Percentiles rank a stretch among this genome's conserved stretches.
Evolutionary conservation across 345 rosid species (phyloP).

Genomic region (Ricinus communis): DNA sequence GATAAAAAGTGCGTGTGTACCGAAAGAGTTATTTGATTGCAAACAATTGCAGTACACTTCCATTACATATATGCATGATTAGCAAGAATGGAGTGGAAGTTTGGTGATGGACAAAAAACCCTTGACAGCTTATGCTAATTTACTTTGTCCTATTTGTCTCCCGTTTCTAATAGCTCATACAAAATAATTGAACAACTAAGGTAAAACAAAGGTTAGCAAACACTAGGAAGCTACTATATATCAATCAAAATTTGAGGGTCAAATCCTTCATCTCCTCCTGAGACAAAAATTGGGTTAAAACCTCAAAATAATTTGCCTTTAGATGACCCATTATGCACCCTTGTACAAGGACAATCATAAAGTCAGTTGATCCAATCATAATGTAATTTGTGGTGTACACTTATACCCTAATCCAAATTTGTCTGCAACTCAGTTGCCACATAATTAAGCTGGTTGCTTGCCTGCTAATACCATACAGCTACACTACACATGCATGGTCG

Average conservation of each 20-base stretch:
- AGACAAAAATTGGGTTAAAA: not conserved
- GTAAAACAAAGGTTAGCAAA: not conserved
- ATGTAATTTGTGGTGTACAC: constrained; percentile 20
- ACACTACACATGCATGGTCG: constrained; percentile 19
- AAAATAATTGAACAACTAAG: constrained; percentile 1
- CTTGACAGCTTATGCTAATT: no score
- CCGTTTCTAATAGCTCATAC: no score
- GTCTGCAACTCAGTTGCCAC: constrained; percentile 10
- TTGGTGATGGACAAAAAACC: no score
- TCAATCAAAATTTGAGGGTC: constrained; percentile 9
- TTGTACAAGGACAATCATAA: constrained; percentile 26
- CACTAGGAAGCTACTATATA: not conserved
- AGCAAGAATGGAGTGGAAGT: no score
- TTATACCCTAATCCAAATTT: constrained; percentile 25
- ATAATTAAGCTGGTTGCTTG: not conserved
- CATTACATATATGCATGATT: no score
- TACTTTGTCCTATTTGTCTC: no score
- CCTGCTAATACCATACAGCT: not conserved
- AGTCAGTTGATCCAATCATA: constrained; percentile 29
- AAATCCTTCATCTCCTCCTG: not conserved
- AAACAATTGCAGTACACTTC: no score
- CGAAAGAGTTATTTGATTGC: no score
- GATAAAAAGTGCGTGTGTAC: no score
- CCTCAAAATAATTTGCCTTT: not conserved
- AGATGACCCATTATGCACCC: constrained; percentile 35